Evolutionary conservation across 306 rosid species (phyloP).

Genomic region (Cyamopsis tetragonoloba): DNA sequence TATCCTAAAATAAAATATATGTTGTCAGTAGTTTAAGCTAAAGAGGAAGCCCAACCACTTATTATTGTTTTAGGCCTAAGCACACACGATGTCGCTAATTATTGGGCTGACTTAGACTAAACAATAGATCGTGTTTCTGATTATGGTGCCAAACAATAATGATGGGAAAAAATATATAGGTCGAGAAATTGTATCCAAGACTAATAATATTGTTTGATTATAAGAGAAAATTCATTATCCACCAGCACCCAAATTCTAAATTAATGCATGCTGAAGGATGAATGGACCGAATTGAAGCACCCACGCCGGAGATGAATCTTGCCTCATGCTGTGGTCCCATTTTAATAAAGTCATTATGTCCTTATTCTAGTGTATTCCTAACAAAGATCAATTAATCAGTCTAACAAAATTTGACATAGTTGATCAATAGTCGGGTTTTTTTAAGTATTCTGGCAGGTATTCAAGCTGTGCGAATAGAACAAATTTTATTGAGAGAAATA

Average conservation of each 20-base stretch:
- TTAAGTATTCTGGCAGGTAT: too few species aligned
- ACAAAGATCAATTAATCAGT: too few species aligned
- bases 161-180: not conserved
- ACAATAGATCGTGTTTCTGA: not conserved
- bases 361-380: not conserved
- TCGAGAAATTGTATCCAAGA: not conserved
- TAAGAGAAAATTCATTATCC: not conserved
- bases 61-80: not conserved
- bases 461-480: too few species aligned
- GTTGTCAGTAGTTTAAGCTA: too few species aligned
- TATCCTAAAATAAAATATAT: too few species aligned
- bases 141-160: not conserved
- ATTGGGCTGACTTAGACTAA: not conserved
- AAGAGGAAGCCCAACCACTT: not conserved
- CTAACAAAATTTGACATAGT: too few species aligned
- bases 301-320: constrained; percentile 16
- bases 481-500: too few species aligned
- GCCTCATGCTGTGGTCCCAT: constrained; percentile 32
- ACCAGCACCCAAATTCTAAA: constrained; percentile 1
- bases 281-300: constrained; percentile 32
- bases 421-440: too few species aligned
- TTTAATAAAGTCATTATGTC: constrained; percentile 6
- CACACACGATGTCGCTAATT: not conserved
- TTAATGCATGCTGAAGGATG: constrained; percentile 19
- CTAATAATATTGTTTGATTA: not conserved